Evolutionary conservation across 2,329 filamentous ascomycete species (phyloP).

Genomic region (Davidsoniella neocaledoniae): DNA sequence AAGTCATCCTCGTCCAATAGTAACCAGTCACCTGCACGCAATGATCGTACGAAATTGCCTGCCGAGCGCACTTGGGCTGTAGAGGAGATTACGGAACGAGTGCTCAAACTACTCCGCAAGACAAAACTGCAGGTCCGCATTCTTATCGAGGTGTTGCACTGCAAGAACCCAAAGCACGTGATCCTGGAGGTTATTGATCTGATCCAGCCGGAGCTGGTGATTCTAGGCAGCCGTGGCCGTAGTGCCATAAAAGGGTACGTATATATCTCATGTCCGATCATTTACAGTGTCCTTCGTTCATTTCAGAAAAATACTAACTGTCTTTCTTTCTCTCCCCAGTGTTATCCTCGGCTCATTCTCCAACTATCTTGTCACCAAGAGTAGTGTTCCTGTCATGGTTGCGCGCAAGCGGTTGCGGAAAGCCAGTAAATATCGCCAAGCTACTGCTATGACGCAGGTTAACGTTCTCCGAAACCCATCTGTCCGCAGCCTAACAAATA

Average conservation of each 20-base stretch:
- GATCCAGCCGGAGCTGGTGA: slow-evolving; percentile 77
- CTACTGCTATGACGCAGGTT: slow-evolving; percentile 50
- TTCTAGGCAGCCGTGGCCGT: slow-evolving; percentile 78
- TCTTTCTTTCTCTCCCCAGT: slow-evolving; percentile 26
- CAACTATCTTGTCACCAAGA: slow-evolving; percentile 94
- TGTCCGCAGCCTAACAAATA: slow-evolving; percentile 48
- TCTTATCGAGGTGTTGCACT: slow-evolving; percentile 91
- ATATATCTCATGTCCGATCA: slow-evolving; percentile 2
- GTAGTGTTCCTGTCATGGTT: slow-evolving; percentile 94
- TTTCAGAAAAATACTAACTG: slow-evolving; percentile 18
- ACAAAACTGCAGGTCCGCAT: slow-evolving; percentile 84
- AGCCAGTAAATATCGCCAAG: slow-evolving; percentile 61
- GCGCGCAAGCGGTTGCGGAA: slow-evolving; percentile 80
- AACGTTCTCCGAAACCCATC: slow-evolving; percentile 65
- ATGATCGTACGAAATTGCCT: slow-evolving; percentile 45
- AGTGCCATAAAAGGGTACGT: slow-evolving; percentile 84
- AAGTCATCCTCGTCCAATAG: slow-evolving; percentile 9
- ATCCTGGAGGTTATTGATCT: slow-evolving; percentile 95
- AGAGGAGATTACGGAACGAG: slow-evolving; percentile 68
- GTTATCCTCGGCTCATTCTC: slow-evolving; percentile 92
- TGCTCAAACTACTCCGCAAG: slow-evolving; percentile 74
- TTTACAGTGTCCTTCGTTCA: not conserved
- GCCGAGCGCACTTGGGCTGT: slow-evolving; percentile 66
- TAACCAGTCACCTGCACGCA: slow-evolving; percentile 12
- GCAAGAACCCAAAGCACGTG: slow-evolving; percentile 92